Percentiles rank a stretch among this genome's conserved stretches.
Conservation (phyloP, 2,329 filamentous ascomycete genomes). For the Epichloe hybrida region DNA sequence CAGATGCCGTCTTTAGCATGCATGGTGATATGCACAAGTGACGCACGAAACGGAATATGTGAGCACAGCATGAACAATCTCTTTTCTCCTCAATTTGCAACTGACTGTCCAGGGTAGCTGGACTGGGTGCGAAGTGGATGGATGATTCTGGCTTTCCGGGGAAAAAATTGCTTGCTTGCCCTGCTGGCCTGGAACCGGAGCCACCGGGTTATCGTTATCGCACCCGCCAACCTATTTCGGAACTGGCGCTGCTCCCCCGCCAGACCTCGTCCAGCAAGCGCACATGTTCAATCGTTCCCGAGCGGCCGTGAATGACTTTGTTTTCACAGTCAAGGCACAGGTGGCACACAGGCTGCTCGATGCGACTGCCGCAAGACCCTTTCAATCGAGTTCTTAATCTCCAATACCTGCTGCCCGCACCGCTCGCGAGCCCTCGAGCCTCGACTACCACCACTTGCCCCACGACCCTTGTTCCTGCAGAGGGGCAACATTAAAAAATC, state of each 20-base stretch:
- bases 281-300: constrained; percentile 7
- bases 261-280: constrained; percentile 6
- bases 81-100: too few species aligned
- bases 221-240: constrained; percentile 17
- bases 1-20: too few species aligned
- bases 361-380: background rate
- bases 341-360: background rate
- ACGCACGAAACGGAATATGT: too few species aligned
- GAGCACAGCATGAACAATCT: too few species aligned
- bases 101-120: too few species aligned
- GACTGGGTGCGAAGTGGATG: background rate
- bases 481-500: constrained; percentile 1
- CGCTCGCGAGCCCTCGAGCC: background rate
- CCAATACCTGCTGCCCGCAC: background rate
- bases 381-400: background rate
- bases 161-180: background rate
- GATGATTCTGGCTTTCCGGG: background rate
- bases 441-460: background rate
- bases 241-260: constrained; percentile 3
- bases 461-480: constrained; percentile 2
- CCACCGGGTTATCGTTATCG: constrained; percentile 26
- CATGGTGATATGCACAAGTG: too few species aligned
- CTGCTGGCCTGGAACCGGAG: background rate
- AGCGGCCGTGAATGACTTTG: background rate
- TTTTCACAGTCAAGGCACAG: background rate